Conservation (phyloP, 139 green algal species). For the Chlorella sp. region DNA sequence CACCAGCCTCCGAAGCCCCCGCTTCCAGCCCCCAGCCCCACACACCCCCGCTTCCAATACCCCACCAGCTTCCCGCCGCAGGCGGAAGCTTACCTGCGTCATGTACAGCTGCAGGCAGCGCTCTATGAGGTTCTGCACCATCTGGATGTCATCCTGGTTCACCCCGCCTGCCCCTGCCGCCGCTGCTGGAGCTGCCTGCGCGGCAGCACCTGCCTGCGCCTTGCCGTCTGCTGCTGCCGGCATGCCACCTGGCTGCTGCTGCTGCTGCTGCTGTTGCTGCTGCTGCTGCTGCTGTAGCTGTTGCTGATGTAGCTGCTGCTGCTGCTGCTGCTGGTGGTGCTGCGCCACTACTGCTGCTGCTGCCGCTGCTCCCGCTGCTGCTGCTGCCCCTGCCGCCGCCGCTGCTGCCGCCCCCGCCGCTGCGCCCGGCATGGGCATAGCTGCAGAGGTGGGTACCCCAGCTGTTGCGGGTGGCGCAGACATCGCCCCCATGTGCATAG, state of each 20-base stretch:
- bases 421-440: not conserved
- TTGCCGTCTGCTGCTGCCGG: not conserved
- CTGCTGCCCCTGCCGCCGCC: not conserved
- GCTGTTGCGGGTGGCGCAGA: not conserved
- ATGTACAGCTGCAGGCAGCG: slow-evolving; percentile 95
- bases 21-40: not conserved
- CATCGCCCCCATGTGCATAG: not conserved
- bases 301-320: not conserved
- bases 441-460: too few species aligned
- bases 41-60: not conserved
- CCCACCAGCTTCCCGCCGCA: not conserved
- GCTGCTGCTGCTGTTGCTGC: not conserved
- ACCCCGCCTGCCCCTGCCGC: not conserved
- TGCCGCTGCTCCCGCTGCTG: not conserved
- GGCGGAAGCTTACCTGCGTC: slow-evolving; percentile 54
- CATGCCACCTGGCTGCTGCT: not conserved
- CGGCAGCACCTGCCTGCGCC: not conserved
- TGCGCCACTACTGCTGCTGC: not conserved
- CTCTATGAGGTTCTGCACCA: slow-evolving; percentile 95
- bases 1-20: too few species aligned
- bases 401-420: not conserved
- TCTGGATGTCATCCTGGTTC: slow-evolving; percentile 77
- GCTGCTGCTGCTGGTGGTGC: not conserved
- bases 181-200: not conserved
- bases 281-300: not conserved